These are phyloP conservation scores for Fallopia convolvulus DNA, from an alignment of 148 eudicot species.

Conservation along the genomic window DNA sequence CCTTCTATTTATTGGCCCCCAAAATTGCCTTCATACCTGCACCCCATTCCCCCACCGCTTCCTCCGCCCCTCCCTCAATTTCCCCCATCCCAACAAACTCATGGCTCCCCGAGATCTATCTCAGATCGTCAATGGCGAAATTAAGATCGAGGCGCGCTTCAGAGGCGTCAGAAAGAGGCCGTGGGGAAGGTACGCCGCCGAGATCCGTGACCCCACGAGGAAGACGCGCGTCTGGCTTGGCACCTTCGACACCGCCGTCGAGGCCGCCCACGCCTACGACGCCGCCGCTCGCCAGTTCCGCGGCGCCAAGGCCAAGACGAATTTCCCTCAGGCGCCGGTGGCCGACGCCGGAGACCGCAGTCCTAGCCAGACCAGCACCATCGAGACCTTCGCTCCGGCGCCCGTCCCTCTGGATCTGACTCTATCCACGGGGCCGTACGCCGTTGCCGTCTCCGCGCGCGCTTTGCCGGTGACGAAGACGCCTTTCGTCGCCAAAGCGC, in stretches of 20 bases:
- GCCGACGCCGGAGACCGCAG: conserved; percentile 14
- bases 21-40: background rate
- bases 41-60: conserved; percentile 6
- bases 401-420: conserved; percentile 14
- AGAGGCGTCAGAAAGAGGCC: conserved; percentile 37
- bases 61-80: background rate
- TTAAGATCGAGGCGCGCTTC: conserved; percentile 17
- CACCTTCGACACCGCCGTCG: conserved; percentile 36
- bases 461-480: background rate
- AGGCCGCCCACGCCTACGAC: conserved; percentile 39
- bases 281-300: conserved; percentile 33
- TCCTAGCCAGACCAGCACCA: conserved; percentile 34
- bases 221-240: conserved; percentile 43
- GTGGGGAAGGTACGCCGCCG: conserved; percentile 43
- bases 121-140: background rate
- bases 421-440: conserved; percentile 3
- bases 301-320: conserved; percentile 34
- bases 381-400: conserved; percentile 22
- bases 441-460: background rate
- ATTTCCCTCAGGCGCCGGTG: conserved; percentile 15
- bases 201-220: conserved; percentile 32
- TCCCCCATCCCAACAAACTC: background rate
- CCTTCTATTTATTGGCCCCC: background rate
- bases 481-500: conserved; percentile 1
- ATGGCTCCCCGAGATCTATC: conserved; percentile 24